phyloP scores from a whole-genome alignment of 1,139 yeast genomes.

The Suzukiozyma palmioleophila region DNA sequence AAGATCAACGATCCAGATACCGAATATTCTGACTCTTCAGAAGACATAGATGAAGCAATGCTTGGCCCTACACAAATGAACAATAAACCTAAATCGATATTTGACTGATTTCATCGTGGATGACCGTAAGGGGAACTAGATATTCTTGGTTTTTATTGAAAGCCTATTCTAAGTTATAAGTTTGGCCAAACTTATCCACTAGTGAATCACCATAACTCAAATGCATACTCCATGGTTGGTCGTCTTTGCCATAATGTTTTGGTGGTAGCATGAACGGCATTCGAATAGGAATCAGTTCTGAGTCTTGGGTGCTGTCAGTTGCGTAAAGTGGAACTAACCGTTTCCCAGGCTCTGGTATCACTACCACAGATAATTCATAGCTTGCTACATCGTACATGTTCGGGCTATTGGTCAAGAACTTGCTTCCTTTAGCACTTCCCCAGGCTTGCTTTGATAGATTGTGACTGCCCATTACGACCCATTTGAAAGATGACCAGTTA shows the following conservation, averaged over 20 bases:
- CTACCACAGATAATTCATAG: conserved; percentile 58
- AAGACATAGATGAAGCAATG: conserved; percentile 14
- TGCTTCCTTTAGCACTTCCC: conserved; percentile 44
- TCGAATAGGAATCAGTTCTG: conserved; percentile 28
- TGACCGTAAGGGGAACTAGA: background rate
- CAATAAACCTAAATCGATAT: conserved; percentile 32
- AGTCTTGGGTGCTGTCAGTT: conserved; percentile 23
- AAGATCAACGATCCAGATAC: conserved; percentile 16
- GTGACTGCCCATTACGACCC: conserved; percentile 67
- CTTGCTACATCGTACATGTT: conserved; percentile 26
- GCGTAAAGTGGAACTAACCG: conserved; percentile 35
- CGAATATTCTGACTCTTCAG: conserved; percentile 21
- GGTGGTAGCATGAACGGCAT: conserved; percentile 57
- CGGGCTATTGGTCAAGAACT: conserved; percentile 13
- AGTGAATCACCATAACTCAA: conserved; percentile 16
- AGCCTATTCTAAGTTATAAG: conserved; percentile 11
- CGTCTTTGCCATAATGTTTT: conserved; percentile 28
- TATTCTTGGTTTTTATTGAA: background rate
- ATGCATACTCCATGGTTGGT: conserved; percentile 47
- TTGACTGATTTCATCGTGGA: conserved; percentile 13
- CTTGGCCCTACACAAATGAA: conserved; percentile 36
- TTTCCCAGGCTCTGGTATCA: conserved; percentile 18
- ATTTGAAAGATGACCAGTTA: conserved; percentile 45
- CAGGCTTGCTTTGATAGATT: conserved; percentile 67
- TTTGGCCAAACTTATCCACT: conserved; percentile 18